phyloP scores from a whole-genome alignment of 2,329 filamentous ascomycete species.

The Chrysoporthe austroafricana region DNA sequence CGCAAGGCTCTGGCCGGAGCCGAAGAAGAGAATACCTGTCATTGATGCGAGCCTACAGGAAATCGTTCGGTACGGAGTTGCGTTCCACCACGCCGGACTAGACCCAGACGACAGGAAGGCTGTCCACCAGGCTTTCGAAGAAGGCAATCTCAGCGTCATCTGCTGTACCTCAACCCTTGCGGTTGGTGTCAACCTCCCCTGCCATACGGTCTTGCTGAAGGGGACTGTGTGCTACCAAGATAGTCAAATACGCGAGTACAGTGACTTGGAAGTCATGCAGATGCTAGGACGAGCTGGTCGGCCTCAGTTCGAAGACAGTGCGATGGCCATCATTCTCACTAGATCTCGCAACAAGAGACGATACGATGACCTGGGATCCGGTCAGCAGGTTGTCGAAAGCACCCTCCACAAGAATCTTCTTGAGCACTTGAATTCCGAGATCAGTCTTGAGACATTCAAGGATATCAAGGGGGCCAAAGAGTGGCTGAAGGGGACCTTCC shows the following conservation, averaged over 20 bases:
- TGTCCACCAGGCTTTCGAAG: conserved; percentile 70
- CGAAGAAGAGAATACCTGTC: conserved; percentile 54
- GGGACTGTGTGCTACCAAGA: conserved; percentile 72
- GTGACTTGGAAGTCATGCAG: conserved; percentile 85
- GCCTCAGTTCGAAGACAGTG: conserved; percentile 79
- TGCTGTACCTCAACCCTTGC: conserved; percentile 87
- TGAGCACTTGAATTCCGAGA: conserved; percentile 84
- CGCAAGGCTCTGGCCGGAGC: conserved; percentile 66
- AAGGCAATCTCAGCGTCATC: conserved; percentile 76
- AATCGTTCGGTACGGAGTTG: conserved; percentile 61
- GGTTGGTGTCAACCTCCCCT: conserved; percentile 82
- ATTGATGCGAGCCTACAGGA: conserved; percentile 63
- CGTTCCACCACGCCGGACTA: conserved; percentile 82
- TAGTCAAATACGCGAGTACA: conserved; percentile 67
- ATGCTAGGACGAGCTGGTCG: conserved; percentile 86
- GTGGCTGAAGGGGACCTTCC: conserved; percentile 79
- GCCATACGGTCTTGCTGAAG: conserved; percentile 82
- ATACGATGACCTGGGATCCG: conserved; percentile 76
- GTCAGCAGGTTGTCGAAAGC: conserved; percentile 76
- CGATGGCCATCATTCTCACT: conserved; percentile 80
- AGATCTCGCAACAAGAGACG: conserved; percentile 63
- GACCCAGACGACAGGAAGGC: conserved; percentile 64
- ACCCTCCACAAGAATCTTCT: conserved; percentile 77
- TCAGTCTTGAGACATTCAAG: conserved; percentile 73
- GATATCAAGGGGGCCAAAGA: conserved; percentile 66